Conservation (phyloP, 1,284 basidiomycete genomes). For the Xerocomus nothofagi region DNA sequence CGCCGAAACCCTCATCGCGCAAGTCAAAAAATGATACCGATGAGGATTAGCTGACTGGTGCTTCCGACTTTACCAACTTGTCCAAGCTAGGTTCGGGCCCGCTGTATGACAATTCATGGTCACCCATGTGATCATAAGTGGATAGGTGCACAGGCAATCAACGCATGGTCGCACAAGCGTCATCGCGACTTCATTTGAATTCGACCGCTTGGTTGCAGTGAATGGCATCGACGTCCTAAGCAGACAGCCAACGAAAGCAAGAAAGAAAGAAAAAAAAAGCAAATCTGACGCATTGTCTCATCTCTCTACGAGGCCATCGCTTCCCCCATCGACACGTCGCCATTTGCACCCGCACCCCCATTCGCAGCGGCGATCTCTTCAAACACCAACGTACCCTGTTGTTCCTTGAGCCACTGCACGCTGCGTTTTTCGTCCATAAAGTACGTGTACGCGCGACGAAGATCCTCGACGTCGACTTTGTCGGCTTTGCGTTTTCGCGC, state of each 20-base stretch:
- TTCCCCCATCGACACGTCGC: slow-evolving; percentile 32
- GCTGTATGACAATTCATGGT: too few species aligned
- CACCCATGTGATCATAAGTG: too few species aligned
- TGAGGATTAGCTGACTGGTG: slow-evolving; percentile 25
- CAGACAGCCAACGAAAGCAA: background rate
- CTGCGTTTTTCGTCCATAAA: slow-evolving; percentile 97
- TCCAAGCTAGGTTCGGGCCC: too few species aligned
- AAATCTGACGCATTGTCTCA: too few species aligned
- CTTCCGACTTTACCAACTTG: too few species aligned
- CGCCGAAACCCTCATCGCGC: background rate
- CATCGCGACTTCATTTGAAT: too few species aligned
- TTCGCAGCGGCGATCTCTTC: slow-evolving; percentile 48
- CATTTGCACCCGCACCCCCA: slow-evolving; percentile 7
- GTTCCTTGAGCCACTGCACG: slow-evolving; percentile 91
- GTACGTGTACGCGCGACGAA: slow-evolving; percentile 82
- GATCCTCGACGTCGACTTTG: slow-evolving; percentile 80
- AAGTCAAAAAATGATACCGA: slow-evolving; percentile 14
- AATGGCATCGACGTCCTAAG: background rate
- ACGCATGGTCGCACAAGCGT: background rate
- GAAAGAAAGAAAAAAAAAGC: background rate
- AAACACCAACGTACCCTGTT: slow-evolving; percentile 70
- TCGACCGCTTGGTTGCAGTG: too few species aligned
- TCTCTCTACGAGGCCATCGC: slow-evolving; percentile 30
- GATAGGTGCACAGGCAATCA: too few species aligned
- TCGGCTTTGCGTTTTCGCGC: slow-evolving; percentile 79